Conservation (phyloP, 768 basidiomycete species). For the Tricholoma saponaceum region DNA sequence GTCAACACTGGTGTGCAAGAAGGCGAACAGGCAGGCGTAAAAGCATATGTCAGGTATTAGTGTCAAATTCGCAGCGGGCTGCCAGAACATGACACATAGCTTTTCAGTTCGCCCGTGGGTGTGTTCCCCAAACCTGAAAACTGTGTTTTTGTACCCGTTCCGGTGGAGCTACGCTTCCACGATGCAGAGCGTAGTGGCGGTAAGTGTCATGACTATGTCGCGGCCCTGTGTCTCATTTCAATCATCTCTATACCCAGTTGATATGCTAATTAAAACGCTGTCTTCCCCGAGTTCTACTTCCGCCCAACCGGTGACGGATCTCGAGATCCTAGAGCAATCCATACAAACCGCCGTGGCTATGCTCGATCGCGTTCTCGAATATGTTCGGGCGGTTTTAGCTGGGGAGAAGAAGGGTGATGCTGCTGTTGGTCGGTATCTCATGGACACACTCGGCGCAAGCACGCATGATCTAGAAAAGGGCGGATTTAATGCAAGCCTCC, state of each 20-base stretch:
- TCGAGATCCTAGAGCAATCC: constrained; percentile 74
- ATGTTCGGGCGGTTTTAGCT: constrained; percentile 75
- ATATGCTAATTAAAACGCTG: constrained; percentile 58
- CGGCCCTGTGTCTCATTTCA: constrained; percentile 3
- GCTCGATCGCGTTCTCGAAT: constrained; percentile 81
- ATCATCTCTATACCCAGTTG: constrained; percentile 46
- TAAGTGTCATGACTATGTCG: constrained; percentile 33
- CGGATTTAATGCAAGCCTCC: constrained; percentile 71
- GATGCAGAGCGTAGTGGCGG: constrained; percentile 83
- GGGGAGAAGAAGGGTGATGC: constrained; percentile 80
- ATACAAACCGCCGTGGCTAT: constrained; percentile 67
- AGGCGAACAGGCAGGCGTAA: constrained; percentile 64
- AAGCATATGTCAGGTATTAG: constrained; percentile 80
- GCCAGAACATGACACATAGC: constrained; percentile 12
- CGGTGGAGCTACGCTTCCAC: constrained; percentile 80
- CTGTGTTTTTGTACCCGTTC: constrained; percentile 90
- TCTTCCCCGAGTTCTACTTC: constrained; percentile 42
- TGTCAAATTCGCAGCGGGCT: background rate
- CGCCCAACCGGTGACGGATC: constrained; percentile 58
- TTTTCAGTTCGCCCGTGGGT: constrained; percentile 76
- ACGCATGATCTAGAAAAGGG: constrained; percentile 68
- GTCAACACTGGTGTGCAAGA: constrained; percentile 80
- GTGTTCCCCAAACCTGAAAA: constrained; percentile 90
- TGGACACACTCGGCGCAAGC: constrained; percentile 79
- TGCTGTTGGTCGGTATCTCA: constrained; percentile 85